Conservation (phyloP, 1,139 yeast genomes). For the Zygosaccharomyces sapae region DNA sequence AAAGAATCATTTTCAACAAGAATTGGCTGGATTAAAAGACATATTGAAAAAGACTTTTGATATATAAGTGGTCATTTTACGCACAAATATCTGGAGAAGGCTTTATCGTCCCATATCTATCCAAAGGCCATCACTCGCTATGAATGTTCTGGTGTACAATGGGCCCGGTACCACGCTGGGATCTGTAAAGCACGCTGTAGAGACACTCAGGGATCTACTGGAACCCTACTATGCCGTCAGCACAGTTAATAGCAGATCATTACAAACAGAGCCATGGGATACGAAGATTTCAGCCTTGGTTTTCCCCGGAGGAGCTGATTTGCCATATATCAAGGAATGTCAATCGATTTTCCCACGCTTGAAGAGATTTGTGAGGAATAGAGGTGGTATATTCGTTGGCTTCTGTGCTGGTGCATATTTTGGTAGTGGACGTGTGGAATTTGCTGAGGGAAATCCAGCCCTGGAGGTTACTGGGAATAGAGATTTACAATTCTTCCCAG, state of each 20-base stretch:
- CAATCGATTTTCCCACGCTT: conserved; percentile 65
- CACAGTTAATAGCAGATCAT: conserved; percentile 57
- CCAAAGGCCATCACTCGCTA: conserved; percentile 6
- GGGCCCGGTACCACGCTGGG: conserved; percentile 88
- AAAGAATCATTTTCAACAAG: too few relatives aligned
- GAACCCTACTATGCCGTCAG: conserved; percentile 88
- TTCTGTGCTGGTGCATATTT: conserved; percentile 97
- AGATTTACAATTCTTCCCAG: conserved; percentile 78
- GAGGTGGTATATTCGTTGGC: conserved; percentile 81
- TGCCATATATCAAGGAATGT: conserved; percentile 61
- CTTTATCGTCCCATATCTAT: neutral
- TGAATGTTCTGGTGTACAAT: conserved; percentile 37
- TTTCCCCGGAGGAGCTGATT: conserved; percentile 95
- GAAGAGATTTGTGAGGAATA: conserved; percentile 53
- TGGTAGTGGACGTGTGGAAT: conserved; percentile 72
- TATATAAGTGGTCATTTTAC: neutral
- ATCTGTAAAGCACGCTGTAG: conserved; percentile 78
- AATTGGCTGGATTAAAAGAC: neutral
- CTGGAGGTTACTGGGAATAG: conserved; percentile 84
- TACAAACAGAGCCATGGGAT: conserved; percentile 85
- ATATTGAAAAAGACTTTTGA: neutral
- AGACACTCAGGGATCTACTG: conserved; percentile 66
- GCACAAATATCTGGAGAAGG: neutral
- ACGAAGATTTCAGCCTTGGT: conserved; percentile 73
- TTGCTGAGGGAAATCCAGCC: conserved; percentile 63